A percentile compares a stretch with the other conserved stretches of the same genome.
Conservation (phyloP, 768 basidiomycete species). For the Boletales sp. region DNA sequence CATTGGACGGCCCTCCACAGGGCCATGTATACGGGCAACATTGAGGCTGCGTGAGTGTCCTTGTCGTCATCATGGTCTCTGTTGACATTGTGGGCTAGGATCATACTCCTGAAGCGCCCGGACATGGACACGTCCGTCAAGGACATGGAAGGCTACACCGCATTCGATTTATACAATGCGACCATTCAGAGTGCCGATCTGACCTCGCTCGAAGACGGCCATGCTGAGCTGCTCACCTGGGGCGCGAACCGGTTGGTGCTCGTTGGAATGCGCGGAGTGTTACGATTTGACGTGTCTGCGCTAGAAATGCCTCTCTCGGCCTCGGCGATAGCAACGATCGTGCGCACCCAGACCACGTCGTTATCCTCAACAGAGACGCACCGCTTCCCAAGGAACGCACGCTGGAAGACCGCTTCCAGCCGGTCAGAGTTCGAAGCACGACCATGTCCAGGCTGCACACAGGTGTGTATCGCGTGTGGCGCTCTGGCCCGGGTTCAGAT, state of each 20-base stretch:
- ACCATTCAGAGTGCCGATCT: conserved; percentile 77
- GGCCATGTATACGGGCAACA: conserved; percentile 76
- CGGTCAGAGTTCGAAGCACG: conserved; percentile 60
- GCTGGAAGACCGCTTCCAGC: conserved; percentile 52
- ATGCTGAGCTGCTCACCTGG: conserved; percentile 79
- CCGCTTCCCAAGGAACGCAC: conserved; percentile 12
- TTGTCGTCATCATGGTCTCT: not conserved
- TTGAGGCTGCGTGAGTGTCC: conserved; percentile 60
- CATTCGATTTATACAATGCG: conserved; percentile 91
- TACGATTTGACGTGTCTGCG: no score
- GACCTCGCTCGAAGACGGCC: conserved; percentile 29
- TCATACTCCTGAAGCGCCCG: conserved; percentile 68
- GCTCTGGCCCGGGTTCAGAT: not conserved
- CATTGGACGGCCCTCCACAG: conserved; percentile 92
- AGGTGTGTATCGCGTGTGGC: conserved; percentile 47
- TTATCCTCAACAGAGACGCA: conserved; percentile 33
- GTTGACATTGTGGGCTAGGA: conserved; percentile 34
- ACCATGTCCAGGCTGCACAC: conserved; percentile 90
- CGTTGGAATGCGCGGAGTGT: no score
- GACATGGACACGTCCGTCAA: conserved; percentile 73
- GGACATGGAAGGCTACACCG: conserved; percentile 86
- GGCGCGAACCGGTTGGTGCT: conserved; percentile 68
- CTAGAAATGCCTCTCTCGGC: conserved; percentile 86
- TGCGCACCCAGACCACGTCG: conserved; percentile 70
- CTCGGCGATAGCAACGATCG: conserved; percentile 79